These are phyloP conservation scores for Vigna hirtella DNA, from an alignment of 306 rosid genomes.

Conservation along the genomic window DNA sequence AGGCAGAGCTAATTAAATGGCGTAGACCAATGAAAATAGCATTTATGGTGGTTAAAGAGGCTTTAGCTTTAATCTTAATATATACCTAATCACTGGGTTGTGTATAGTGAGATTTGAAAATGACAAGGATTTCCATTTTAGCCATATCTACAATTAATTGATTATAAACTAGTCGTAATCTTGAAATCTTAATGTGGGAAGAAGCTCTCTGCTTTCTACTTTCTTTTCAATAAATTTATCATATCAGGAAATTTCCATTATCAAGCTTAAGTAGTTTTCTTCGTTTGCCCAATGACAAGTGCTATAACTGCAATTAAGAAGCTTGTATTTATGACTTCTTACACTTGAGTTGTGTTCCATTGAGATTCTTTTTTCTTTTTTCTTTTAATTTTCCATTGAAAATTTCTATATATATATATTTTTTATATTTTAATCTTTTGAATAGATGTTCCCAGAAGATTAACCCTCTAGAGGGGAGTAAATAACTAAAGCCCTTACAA, in stretches of 20 bases:
- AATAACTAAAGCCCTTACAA: not conserved
- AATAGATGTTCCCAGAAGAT: not conserved
- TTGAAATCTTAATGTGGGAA: constrained; percentile 27
- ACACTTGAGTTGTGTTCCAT: not conserved
- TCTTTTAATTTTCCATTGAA: not conserved
- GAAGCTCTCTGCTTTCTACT: constrained; percentile 21
- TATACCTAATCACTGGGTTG: constrained; percentile 39
- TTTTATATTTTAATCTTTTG: not conserved
- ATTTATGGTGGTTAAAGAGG: constrained; percentile 41
- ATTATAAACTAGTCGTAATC: constrained; percentile 34
- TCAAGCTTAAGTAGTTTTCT: constrained; percentile 9
- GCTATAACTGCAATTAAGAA: constrained; percentile 26
- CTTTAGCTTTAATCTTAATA: constrained; percentile 37
- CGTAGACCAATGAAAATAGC: constrained; percentile 37
- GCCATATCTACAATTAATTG: constrained; percentile 6
- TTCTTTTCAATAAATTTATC: constrained; percentile 21
- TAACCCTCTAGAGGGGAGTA: not conserved
- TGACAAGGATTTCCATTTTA: constrained; percentile 45
- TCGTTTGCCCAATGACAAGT: not conserved
- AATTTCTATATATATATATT: not conserved
- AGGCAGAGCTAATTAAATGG: constrained; percentile 29
- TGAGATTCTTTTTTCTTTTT: not conserved
- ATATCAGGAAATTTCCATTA: constrained; percentile 29
- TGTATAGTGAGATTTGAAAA: constrained; percentile 45
- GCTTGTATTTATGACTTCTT: constrained; percentile 11